These are phyloP conservation scores for Quercus parvula DNA, from an alignment of 306 rosid species.

Conservation along the genomic window DNA sequence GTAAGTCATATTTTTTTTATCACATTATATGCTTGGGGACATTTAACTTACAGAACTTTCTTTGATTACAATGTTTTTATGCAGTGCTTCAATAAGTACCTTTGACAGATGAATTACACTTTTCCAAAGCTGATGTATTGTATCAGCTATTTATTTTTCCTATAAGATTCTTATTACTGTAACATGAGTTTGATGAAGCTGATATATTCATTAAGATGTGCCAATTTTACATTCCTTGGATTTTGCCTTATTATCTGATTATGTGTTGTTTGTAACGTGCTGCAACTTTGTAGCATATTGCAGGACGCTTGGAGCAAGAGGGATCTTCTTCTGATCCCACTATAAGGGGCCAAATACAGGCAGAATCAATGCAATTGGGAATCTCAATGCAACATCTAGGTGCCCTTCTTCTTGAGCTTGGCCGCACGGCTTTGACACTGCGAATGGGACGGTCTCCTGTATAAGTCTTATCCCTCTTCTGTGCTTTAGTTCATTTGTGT, in stretches of 20 bases:
- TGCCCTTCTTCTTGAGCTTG: conserved; percentile 90
- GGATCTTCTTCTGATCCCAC: conserved; percentile 53
- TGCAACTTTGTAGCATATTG: conserved; percentile 77
- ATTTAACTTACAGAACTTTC: neutral
- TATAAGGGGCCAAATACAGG: conserved; percentile 70
- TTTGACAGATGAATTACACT: neutral
- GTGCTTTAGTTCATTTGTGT: conserved; percentile 19
- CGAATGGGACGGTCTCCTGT: conserved; percentile 89
- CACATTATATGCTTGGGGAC: too few relatives aligned
- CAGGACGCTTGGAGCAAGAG: conserved; percentile 83
- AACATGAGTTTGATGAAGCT: neutral
- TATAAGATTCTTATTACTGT: neutral
- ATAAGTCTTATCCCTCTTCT: conserved; percentile 35
- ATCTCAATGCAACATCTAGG: conserved; percentile 91
- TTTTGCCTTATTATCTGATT: conserved; percentile 23
- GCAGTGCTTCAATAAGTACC: neutral
- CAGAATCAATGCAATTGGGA: conserved; percentile 73
- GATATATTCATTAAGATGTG: conserved; percentile 8
- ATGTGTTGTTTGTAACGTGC: conserved; percentile 39
- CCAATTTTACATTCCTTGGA: conserved; percentile 9
- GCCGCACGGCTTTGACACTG: conserved; percentile 89
- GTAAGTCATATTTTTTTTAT: neutral
- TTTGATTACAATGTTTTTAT: neutral
- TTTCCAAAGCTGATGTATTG: neutral
- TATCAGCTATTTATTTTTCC: neutral